A percentile compares a stretch with the other conserved stretches of the same genome.
These are phyloP conservation scores for Chlamydomonas schloesseri DNA, from an alignment of 139 green algal genomes.

Conservation along the genomic window DNA sequence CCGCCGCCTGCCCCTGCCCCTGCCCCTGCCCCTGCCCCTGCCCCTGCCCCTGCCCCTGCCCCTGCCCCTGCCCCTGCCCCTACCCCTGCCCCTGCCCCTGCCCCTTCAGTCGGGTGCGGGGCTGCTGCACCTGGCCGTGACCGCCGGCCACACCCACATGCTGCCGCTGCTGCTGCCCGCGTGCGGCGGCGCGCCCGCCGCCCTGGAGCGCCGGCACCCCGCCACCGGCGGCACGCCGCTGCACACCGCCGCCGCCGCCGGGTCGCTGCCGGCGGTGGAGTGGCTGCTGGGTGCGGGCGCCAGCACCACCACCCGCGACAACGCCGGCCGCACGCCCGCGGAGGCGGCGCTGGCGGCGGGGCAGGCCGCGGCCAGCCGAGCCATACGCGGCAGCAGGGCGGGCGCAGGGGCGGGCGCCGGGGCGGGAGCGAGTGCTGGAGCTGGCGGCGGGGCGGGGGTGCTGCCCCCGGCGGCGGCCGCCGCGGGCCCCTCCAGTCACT, in stretches of 20 bases:
- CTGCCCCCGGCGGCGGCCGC: not conserved
- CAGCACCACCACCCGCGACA: conserved; percentile 2
- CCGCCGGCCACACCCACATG: not conserved
- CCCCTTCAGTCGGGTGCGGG: not conserved
- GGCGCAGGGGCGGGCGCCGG: not conserved
- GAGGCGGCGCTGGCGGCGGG: conserved; percentile 32
- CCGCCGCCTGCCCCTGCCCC: too few species aligned
- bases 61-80: too few species aligned
- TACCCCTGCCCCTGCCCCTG: too few species aligned
- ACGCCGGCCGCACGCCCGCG: conserved; percentile 9
- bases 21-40: too few species aligned
- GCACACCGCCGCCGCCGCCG: conserved; percentile 2
- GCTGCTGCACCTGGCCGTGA: not conserved
- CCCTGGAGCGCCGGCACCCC: conserved; percentile 17
- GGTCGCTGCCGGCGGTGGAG: not conserved
- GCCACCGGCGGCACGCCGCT: conserved; percentile 22
- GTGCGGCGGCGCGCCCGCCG: not conserved
- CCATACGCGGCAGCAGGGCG: not conserved
- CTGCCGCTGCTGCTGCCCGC: conserved; percentile 16
- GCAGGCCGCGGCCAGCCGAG: not conserved
- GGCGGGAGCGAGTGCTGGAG: not conserved
- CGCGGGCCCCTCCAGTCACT: not conserved
- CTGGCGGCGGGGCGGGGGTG: not conserved
- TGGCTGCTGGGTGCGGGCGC: conserved; percentile 18
- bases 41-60: too few species aligned